These are phyloP conservation scores for Suhomyces anneliseae DNA, from an alignment of 1,139 yeast species.

Conservation along the genomic window DNA sequence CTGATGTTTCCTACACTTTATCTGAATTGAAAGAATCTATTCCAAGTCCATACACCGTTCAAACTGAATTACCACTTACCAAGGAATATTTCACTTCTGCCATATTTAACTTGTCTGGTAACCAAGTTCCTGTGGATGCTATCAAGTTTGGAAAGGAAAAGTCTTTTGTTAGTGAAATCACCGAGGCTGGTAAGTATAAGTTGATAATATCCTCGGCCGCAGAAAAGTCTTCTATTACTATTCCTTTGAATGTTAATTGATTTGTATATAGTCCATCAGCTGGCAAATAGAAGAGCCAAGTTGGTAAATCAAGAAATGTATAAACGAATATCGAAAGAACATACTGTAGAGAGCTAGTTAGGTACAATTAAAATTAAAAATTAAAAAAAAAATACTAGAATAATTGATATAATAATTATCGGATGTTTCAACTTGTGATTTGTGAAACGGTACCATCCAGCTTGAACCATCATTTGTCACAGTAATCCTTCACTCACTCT, in stretches of 20 bases:
- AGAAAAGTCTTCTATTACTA: slow-evolving; percentile 22
- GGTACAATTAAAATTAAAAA: too few species aligned
- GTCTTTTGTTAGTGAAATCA: slow-evolving; percentile 21
- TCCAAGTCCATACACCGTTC: slow-evolving; percentile 29
- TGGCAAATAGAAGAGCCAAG: background rate
- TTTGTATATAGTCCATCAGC: slow-evolving; percentile 9
- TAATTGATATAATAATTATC: too few species aligned
- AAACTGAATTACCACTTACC: slow-evolving; percentile 28
- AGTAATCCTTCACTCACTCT: too few species aligned
- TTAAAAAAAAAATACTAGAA: too few species aligned
- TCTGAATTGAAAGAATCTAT: slow-evolving; percentile 34
- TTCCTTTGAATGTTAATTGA: slow-evolving; percentile 13
- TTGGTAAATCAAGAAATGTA: background rate
- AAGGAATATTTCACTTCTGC: slow-evolving; percentile 25
- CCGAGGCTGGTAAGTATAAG: slow-evolving; percentile 31
- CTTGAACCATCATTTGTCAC: too few species aligned
- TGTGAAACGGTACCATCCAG: too few species aligned
- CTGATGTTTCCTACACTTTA: slow-evolving; percentile 23
- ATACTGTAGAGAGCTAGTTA: too few species aligned
- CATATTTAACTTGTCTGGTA: slow-evolving; percentile 33
- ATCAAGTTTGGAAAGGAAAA: slow-evolving; percentile 22
- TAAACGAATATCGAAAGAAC: background rate
- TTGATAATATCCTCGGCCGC: slow-evolving; percentile 28
- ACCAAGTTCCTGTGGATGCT: slow-evolving; percentile 26
- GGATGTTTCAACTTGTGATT: too few species aligned